Percentiles rank a stretch among this genome's conserved stretches.
Conservation (phyloP, 306 rosid species). For the Pyrus communis region DNA sequence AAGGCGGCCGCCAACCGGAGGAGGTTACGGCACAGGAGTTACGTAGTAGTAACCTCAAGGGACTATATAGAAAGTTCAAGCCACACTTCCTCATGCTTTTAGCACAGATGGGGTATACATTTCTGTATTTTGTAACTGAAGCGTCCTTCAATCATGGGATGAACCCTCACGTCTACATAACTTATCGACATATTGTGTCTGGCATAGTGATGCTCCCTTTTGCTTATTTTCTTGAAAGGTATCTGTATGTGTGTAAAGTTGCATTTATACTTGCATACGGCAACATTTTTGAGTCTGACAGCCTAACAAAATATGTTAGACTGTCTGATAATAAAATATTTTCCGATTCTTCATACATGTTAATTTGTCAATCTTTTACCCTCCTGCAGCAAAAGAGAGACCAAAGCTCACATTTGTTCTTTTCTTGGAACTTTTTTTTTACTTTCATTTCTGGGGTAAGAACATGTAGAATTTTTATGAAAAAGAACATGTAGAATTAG, state of each 20-base stretch:
- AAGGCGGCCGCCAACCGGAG: background rate
- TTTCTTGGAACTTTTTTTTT: constrained; percentile 57
- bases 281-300: background rate
- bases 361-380: background rate
- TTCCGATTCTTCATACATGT: background rate
- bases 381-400: constrained; percentile 42
- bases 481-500: constrained; percentile 7
- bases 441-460: constrained; percentile 81
- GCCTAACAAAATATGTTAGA: background rate
- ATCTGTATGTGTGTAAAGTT: background rate
- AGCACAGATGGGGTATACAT: constrained; percentile 45
- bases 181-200: constrained; percentile 61
- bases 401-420: constrained; percentile 61
- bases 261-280: background rate
- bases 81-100: constrained; percentile 64
- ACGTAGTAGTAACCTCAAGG: background rate
- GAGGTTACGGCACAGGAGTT: constrained; percentile 20
- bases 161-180: constrained; percentile 75
- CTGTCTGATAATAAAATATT: background rate
- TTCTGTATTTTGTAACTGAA: constrained; percentile 54
- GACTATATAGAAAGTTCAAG: constrained; percentile 36
- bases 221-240: constrained; percentile 82
- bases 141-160: constrained; percentile 88
- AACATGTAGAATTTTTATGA: background rate
- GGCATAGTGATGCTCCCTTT: constrained; percentile 52